A percentile compares a stretch with the other conserved stretches of the same genome.
Conservation (phyloP, 176 grass and related monocot species). For the Triticum aestivum region IWGSC_CS_RefSeq_v2.1 NC_057803.1:85965618-85966117, state of each 20-base stretch:
- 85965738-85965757: background rate
- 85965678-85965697: constrained; percentile 1
- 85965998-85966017: constrained; percentile 45
- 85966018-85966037: constrained; percentile 61
- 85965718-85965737: background rate
- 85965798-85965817: background rate
- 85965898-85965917: background rate
- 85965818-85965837: background rate
- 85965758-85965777: background rate
- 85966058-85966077: constrained; percentile 43
- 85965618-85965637: background rate
- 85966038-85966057: constrained; percentile 80
- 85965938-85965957: background rate
- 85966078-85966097: constrained; percentile 29
- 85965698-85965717: background rate
- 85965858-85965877: background rate
- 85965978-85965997: background rate
- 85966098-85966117: constrained; percentile 25
- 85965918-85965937: background rate
- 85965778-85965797: background rate
- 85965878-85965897: constrained; percentile 7
- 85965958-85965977: constrained; percentile 8
- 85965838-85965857: constrained; percentile 8
- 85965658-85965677: background rate
- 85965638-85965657: too few species aligned